Evolutionary conservation across 1,284 basidiomycete genomes (phyloP).

Genomic region (Puccinia brachypodii): DNA sequence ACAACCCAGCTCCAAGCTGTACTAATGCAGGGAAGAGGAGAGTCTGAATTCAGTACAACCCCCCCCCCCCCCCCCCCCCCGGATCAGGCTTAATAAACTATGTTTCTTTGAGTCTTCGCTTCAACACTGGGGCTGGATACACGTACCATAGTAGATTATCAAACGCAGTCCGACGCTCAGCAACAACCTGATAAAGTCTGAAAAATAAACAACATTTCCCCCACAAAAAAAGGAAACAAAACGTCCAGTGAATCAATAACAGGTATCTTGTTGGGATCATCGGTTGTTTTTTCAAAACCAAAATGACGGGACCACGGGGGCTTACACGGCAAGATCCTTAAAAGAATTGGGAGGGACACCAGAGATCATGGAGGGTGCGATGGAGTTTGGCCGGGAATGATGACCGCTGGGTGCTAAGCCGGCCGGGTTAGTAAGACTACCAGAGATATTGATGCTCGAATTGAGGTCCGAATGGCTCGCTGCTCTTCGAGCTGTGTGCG

Average conservation of each 20-base stretch:
- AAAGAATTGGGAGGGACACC: conserved; percentile 30
- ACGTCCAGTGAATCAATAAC: neutral
- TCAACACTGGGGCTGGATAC: neutral
- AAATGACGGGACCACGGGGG: neutral
- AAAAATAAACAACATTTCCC: neutral
- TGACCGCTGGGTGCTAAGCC: neutral
- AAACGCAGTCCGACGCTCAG: conserved; percentile 40
- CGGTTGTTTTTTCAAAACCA: neutral
- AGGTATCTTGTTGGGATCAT: neutral
- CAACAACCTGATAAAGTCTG: conserved; percentile 41
- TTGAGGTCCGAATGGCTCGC: conserved; percentile 1
- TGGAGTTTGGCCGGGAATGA: conserved; percentile 17
- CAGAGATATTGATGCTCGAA: neutral
- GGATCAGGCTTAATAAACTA: no score
- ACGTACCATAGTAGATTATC: conserved; percentile 44
- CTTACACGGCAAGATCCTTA: conserved; percentile 34
- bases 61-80: no score
- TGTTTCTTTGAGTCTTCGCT: no score
- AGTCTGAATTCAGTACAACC: no score
- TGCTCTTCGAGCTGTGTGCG: neutral
- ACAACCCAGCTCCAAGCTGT: no score
- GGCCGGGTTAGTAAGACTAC: neutral
- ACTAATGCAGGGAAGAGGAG: no score
- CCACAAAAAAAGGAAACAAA: neutral
- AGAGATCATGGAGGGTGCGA: conserved; percentile 32